phyloP scores from a whole-genome alignment of 768 basidiomycete species.

The Naganishia antarctica region DNA sequence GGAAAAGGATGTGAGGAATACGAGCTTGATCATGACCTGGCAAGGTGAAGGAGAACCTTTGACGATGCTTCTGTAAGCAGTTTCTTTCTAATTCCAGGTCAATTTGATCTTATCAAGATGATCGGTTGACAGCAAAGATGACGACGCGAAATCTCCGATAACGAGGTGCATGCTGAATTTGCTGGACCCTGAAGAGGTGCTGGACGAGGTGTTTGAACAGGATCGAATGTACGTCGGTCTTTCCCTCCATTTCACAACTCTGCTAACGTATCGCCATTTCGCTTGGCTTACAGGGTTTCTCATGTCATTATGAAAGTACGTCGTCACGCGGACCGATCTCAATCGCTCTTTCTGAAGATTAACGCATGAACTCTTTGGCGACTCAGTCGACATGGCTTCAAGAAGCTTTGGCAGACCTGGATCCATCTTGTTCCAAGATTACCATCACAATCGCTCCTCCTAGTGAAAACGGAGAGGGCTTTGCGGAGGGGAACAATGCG shows the following conservation, averaged over 20 bases:
- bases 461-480: slow-evolving; percentile 32
- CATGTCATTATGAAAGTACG: slow-evolving; percentile 78
- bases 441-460: slow-evolving; percentile 75
- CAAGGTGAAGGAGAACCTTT: slow-evolving; percentile 71
- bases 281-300: slow-evolving; percentile 55
- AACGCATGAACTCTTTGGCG: neutral
- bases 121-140: slow-evolving; percentile 38
- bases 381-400: slow-evolving; percentile 80
- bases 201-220: slow-evolving; percentile 73
- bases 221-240: slow-evolving; percentile 56
- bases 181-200: slow-evolving; percentile 72
- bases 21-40: slow-evolving; percentile 82
- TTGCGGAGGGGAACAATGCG: neutral
- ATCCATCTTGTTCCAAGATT: slow-evolving; percentile 77
- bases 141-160: slow-evolving; percentile 39
- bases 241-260: slow-evolving; percentile 3
- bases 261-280: neutral
- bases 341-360: neutral
- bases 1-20: slow-evolving; percentile 54
- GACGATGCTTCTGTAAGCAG: slow-evolving; percentile 63
- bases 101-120: slow-evolving; percentile 4
- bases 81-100: slow-evolving; percentile 4
- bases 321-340: neutral
- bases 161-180: slow-evolving; percentile 53
- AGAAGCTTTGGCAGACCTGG: slow-evolving; percentile 84